Evolutionary conservation across 2,329 filamentous ascomycete species (phyloP), one percentile per base, ranked within the genome.

Genomic region (Arthroderma uncinatum): DNA sequence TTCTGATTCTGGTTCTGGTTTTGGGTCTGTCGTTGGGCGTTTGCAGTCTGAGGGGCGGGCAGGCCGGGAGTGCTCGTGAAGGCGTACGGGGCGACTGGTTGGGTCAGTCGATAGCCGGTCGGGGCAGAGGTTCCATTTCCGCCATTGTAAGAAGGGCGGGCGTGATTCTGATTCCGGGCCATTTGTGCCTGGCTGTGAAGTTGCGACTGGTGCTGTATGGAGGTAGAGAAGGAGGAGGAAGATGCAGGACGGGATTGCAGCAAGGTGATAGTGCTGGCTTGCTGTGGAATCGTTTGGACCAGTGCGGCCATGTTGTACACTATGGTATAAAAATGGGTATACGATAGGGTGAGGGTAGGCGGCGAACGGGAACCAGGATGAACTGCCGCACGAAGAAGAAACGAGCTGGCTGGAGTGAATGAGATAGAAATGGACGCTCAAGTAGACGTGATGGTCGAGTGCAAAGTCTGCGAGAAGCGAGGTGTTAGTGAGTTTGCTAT

Each of bases 231-330:
- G 59, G 85, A 82, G 64, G 80, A 80, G 66, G 78, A 80, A 57
- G 81, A 80, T 42, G 82, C 78, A 61, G 85, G 82, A 70, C 85
- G 82, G 65, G 84, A 81, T 71, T 89, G 86, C 67, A 91, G 83
- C 80, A 90, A 86, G 62, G 84, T 84, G 66, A 84, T 79, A 64
- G 86, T 84, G 72, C 79, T 79, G 68, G 84, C 83, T 73, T 89
- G 85, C 75, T 88, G 85, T 67, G 87, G 82, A 70, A 87, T 87
- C 61, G 85, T 83, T 76, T 92, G 88, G 68, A 91, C 85, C 78
- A 92, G 79, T 73, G 87, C 86, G 78, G 87, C 87, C 88, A 93
- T 92, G 71, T 70, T 85, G 78, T 30, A 44, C 55, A 55, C 36
- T 33, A 44, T 7, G 37, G 40, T 33, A 42, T 36, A 34, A 25